A percentile compares a stretch with the other conserved stretches of the same genome.
Conservation (phyloP, 805 yeast genomes). For the Metschnikowia santaceciliae region DNA sequence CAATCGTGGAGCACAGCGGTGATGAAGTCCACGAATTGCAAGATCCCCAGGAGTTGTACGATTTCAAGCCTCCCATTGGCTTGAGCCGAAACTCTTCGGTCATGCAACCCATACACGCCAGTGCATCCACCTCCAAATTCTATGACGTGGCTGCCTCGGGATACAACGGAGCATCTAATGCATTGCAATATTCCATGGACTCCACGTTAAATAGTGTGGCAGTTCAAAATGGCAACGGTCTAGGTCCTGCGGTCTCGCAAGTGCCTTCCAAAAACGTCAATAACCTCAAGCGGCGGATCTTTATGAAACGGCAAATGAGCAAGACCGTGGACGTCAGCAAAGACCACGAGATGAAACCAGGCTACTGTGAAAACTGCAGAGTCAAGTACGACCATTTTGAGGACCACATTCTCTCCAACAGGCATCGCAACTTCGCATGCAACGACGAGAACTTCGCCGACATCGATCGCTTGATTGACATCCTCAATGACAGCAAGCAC, state of each 20-base stretch:
- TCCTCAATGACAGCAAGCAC: conserved; percentile 41
- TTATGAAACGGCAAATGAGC: conserved; percentile 36
- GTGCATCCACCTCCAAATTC: conserved; percentile 34
- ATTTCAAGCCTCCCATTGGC: conserved; percentile 30
- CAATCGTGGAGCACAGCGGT: conserved; percentile 8
- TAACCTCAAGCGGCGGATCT: conserved; percentile 44
- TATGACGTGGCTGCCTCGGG: conserved; percentile 44
- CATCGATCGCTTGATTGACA: conserved; percentile 67
- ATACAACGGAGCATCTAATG: conserved; percentile 43
- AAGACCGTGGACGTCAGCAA: conserved; percentile 20
- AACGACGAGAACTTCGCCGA: conserved; percentile 67
- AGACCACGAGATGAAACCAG: conserved; percentile 45
- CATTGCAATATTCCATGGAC: conserved; percentile 38
- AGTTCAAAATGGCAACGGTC: conserved; percentile 42
- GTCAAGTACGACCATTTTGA: conserved; percentile 76
- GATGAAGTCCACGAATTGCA: conserved; percentile 8
- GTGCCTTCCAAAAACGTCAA: conserved; percentile 52
- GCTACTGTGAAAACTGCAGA: conserved; percentile 93
- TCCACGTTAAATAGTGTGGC: conserved; percentile 35
- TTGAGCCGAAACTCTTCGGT: conserved; percentile 38
- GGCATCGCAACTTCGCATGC: conserved; percentile 76
- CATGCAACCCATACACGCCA: conserved; percentile 25
- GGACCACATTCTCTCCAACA: conserved; percentile 63
- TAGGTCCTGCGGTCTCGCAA: conserved; percentile 57
- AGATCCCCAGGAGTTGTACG: conserved; percentile 6